Base-by-base conservation (phyloP, 257 asterid genomes). In the Solanum verrucosum region DNA sequence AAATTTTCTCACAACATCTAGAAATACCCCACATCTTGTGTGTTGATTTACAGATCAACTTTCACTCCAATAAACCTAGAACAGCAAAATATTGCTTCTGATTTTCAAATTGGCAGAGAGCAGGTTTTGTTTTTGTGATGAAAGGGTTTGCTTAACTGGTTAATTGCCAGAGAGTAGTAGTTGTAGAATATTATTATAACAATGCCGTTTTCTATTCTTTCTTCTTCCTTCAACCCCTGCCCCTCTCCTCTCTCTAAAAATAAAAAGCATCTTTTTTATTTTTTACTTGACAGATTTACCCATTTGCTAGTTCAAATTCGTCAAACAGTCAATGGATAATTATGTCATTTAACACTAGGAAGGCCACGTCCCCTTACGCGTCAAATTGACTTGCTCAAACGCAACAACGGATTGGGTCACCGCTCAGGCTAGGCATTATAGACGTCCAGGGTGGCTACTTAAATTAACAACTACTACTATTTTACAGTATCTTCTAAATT, bases 1-100 rank as follows among this genome's bases (percentile, higher is more conserved):
- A 91, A 33, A 92, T 86, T 87, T 91, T 94, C 87, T 95, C 98
- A 94, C 95, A 92, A 84, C 92, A 91, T 86, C 93, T 95, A 12
- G 98, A 87, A 27, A 91, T 85, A 91, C 91, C 89, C 91, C 94
- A 91, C 96, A 94, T 94, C 84, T 84, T 89, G 85, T 88, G 83
- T 46, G 31, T 65, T 23, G 23, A 18, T 34, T 65, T 87, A 63
- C 89, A 91, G 89, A 88, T 89, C 75, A 63, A 71, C 89, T 73
- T 73, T 88, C 83, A 88, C 83, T 77, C 71, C 77, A 70, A 83
- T 8, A 49, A 52, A 23, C 74, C 44, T 35, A 56, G 87, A 25
- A 84, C 87, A 72, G 85, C 33, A 49, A 83, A 56, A 71, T 78
- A 27, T 87, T 60, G 79, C 86, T 71, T 63, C 81, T 25, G 60